phyloP scores from a whole-genome alignment of 495 filamentous ascomycete species.

The Gamarada debralockiae region DNA sequence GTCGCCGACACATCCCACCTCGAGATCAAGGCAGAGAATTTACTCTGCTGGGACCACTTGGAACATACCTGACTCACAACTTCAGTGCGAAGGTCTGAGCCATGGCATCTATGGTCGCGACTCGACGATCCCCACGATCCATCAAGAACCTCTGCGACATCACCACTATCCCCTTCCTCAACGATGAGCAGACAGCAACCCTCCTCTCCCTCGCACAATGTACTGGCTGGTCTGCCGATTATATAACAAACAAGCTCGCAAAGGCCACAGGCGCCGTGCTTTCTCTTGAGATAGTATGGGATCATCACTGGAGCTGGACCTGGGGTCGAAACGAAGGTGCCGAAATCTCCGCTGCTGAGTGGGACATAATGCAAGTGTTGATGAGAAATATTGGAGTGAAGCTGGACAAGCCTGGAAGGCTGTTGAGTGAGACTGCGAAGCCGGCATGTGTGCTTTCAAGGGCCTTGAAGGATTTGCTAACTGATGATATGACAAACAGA shows the following conservation, averaged over 20 bases:
- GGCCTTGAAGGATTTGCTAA: no score
- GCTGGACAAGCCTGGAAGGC: not conserved
- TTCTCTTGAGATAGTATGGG: constrained; percentile 5
- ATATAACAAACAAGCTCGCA: constrained; percentile 1
- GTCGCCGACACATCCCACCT: no score
- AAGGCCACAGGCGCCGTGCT: not conserved
- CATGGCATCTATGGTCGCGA: not conserved
- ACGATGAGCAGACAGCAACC: not conserved
- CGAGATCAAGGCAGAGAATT: no score
- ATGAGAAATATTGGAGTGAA: not conserved
- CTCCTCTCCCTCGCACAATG: constrained; percentile 4
- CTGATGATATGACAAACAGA: not conserved
- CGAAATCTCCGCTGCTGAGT: not conserved
- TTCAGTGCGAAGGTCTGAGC: no score
- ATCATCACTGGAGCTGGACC: not conserved
- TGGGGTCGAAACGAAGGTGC: not conserved
- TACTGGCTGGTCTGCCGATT: constrained; percentile 17
- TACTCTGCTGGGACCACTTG: no score
- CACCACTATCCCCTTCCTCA: not conserved
- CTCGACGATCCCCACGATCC: not conserved
- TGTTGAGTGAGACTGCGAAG: not conserved
- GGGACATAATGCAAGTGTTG: constrained; percentile 1
- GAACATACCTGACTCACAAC: no score
- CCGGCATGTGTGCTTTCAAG: no score
- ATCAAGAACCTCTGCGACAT: not conserved